phyloP scores from a whole-genome alignment of 148 eudicot genomes.

The Simmondsia chinensis region DNA sequence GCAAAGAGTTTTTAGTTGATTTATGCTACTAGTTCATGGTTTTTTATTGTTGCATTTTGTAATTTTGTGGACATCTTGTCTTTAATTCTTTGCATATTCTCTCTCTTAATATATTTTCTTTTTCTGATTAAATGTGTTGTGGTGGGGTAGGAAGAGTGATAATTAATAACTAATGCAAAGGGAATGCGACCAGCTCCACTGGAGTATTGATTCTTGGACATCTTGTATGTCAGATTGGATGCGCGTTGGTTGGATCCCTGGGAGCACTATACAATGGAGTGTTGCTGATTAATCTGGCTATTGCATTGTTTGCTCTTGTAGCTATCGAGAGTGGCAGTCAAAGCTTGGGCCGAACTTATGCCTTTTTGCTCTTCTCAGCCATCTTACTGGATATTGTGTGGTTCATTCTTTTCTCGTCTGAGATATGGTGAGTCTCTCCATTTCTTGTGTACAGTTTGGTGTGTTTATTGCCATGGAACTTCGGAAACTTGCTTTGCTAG shows the following conservation, averaged over 20 bases:
- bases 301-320: constrained; percentile 77
- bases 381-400: constrained; percentile 62
- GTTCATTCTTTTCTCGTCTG: constrained; percentile 69
- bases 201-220: not conserved
- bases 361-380: constrained; percentile 62
- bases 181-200: too few relatives aligned
- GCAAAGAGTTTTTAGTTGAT: too few relatives aligned
- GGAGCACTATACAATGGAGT: constrained; percentile 82
- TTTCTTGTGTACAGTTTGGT: not conserved
- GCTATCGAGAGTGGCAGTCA: constrained; percentile 97
- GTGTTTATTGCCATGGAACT: not conserved
- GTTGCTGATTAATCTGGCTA: constrained; percentile 54
- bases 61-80: not conserved
- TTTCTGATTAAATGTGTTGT: not conserved
- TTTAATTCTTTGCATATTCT: not conserved
- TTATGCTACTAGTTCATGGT: too few relatives aligned
- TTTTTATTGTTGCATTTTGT: not conserved
- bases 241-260: constrained; percentile 82
- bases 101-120: not conserved
- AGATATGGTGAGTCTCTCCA: constrained; percentile 53
- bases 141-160: too few relatives aligned
- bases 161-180: too few relatives aligned
- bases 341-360: constrained; percentile 83
- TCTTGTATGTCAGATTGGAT: constrained; percentile 47
- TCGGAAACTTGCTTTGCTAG: not conserved